Evolutionary conservation across 2,329 filamentous ascomycete species (phyloP), one percentile per base, ranked within the genome.

Genomic region (Lasiodiplodia citricola): DNA sequence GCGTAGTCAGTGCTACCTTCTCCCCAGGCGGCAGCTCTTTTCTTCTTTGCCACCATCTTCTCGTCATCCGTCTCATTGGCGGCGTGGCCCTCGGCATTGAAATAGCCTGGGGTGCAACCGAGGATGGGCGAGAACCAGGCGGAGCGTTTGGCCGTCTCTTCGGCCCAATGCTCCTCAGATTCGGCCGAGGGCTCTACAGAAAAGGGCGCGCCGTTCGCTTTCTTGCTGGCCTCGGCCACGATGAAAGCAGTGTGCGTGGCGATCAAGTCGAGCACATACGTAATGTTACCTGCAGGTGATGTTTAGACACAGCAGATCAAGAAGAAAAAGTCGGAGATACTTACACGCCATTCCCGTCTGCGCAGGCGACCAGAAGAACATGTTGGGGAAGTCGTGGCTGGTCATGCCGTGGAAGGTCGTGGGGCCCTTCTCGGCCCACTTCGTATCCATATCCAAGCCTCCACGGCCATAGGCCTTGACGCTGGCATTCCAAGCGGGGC

Each of bases 361-460:
- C 5, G 28, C 1, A 6, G 28, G 28, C 28, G 28, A 28, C 28
- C 37, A 13, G 37, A 84, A 83, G 80, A 87, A 85, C 58, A 88
- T 72, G 71, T 89, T 1, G 87, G 87, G 69, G 1, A 88, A 89
- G 0, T 80, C 82, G 70, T 78, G 76, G 0, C 78, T 81, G 8
- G 80, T 75, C 8, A 84, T 75, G 14, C 86, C 87, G 28, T 28
- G 28, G 28, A 28, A 28, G 4, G 28, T 28, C 28, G 28, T 28
- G 4, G 28, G 28, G 28, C 28, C 28, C 28, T 28, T 28, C 5
- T 28, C 28, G 5, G 28, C 28, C 28, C 28, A 28, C 4, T 28
- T 28, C 28, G 28, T 28, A 28, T 28, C 28, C 28, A 28, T 28
- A 28, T 28, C 28, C 28, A 28, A 28, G 28, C 28, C 28, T 1